Conservation (phyloP, 805 yeast species). For the Starmerella davenportii region DNA sequence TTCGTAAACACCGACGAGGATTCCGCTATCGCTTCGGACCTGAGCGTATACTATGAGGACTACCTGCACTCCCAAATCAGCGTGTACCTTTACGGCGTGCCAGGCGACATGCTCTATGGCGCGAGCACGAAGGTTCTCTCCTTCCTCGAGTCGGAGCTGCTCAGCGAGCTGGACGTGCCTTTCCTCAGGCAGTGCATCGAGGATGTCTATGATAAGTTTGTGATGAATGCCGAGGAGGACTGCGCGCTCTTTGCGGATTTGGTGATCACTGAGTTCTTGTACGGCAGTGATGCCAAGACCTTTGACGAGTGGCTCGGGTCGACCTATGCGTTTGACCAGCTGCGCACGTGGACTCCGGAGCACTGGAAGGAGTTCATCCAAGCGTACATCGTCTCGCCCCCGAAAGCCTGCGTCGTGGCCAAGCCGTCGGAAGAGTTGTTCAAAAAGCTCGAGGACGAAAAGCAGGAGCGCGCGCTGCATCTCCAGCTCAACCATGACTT, state of each 20-base stretch:
- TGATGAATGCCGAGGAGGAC: slow-evolving; percentile 27
- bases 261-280: slow-evolving; percentile 63
- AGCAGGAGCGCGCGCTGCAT: slow-evolving; percentile 31
- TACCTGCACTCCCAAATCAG: slow-evolving; percentile 44
- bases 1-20: slow-evolving; percentile 58
- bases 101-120: slow-evolving; percentile 40
- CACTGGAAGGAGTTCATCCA: slow-evolving; percentile 49
- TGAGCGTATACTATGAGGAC: slow-evolving; percentile 57
- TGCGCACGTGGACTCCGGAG: slow-evolving; percentile 41
- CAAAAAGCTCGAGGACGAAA: slow-evolving; percentile 32
- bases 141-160: slow-evolving; percentile 28
- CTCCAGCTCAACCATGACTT: slow-evolving; percentile 41
- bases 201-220: slow-evolving; percentile 41
- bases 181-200: slow-evolving; percentile 53
- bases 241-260: slow-evolving; percentile 43
- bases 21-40: slow-evolving; percentile 53
- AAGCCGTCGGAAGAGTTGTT: slow-evolving; percentile 52
- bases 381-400: slow-evolving; percentile 38
- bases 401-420: slow-evolving; percentile 49
- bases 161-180: slow-evolving; percentile 37
- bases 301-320: slow-evolving; percentile 37
- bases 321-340: slow-evolving; percentile 40
- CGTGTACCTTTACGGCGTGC: slow-evolving; percentile 50
- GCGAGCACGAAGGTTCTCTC: slow-evolving; percentile 35
- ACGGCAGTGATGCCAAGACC: slow-evolving; percentile 52